Conservation (phyloP, 108 stramenopile species). For the Nannochloropsis oceanica region DNA sequence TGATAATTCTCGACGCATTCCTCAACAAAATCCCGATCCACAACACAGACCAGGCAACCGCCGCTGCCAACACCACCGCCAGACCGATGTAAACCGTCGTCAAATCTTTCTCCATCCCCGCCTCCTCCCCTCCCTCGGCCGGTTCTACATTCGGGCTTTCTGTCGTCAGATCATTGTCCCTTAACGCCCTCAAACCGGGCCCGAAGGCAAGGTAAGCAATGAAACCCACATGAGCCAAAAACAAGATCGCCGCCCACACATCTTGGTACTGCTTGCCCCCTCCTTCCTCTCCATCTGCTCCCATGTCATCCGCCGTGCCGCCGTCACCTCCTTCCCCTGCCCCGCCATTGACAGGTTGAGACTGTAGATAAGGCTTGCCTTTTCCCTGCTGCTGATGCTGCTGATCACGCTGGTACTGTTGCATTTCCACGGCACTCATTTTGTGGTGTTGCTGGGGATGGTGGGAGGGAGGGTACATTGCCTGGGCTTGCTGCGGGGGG, state of each 20-base stretch:
- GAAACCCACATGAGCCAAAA: constrained; percentile 3
- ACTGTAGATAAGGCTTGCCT: neutral
- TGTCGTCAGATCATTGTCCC: neutral
- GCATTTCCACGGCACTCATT: neutral
- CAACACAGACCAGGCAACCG: neutral
- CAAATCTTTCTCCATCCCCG: neutral
- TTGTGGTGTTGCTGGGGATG: neutral
- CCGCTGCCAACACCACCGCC: neutral
- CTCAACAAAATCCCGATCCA: neutral
- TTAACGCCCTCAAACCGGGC: neutral
- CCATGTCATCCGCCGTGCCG: neutral
- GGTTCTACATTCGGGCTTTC: neutral
- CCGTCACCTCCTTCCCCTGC: neutral
- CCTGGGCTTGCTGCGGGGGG: neutral
- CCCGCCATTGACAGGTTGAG: neutral
- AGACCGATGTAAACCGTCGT: neutral
- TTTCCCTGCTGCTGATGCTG: neutral
- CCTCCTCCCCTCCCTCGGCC: neutral
- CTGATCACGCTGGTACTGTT: neutral
- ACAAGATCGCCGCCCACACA: constrained; percentile 8
- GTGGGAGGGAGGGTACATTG: neutral
- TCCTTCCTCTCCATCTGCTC: neutral
- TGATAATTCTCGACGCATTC: neutral
- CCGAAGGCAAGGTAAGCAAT: neutral
- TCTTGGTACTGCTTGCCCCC: constrained; percentile 4